These are phyloP conservation scores for Isoetes taiwanensis DNA, from an alignment of 75 land plant species.

Conservation along the genomic window DNA sequence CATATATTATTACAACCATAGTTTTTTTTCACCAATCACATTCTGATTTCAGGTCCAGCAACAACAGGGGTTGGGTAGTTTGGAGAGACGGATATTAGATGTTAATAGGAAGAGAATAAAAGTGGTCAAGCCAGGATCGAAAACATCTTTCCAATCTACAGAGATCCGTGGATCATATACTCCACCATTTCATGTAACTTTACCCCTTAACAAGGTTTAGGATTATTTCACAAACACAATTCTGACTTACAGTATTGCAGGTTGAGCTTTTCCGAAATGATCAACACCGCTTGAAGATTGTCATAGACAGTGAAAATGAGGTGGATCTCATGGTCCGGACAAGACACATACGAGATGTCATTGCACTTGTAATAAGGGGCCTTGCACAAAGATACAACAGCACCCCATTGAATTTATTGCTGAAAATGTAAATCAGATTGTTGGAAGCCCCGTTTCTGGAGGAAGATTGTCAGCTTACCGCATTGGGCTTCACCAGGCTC, in stretches of 20 bases:
- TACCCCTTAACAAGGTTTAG: too few species aligned
- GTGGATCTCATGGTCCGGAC: conserved; percentile 9
- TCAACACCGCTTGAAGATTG: conserved; percentile 1
- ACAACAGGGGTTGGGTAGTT: not conserved
- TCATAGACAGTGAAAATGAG: not conserved
- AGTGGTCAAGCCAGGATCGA: conserved; percentile 10
- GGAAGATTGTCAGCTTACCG: too few species aligned
- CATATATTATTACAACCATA: not conserved
- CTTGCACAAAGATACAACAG: conserved; percentile 89
- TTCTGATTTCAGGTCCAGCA: not conserved
- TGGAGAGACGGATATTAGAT: conserved; percentile 7
- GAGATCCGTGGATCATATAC: not conserved
- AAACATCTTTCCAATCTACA: not conserved
- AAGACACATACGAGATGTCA: conserved; percentile 9
- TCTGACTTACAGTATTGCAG: not conserved
- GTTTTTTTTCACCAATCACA: not conserved
- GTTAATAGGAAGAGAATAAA: conserved; percentile 8
- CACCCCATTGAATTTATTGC: conserved; percentile 83
- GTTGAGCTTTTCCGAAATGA: conserved; percentile 1
- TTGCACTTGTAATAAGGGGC: conserved; percentile 8
- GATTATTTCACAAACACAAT: not conserved
- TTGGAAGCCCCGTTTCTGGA: too few species aligned
- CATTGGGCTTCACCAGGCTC: too few species aligned
- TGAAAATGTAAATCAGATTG: conserved; percentile 73
- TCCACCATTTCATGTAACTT: conserved; percentile 8